These are phyloP conservation scores for Alliaria petiolata DNA, from an alignment of 345 rosid genomes.

Conservation along the genomic window DNA sequence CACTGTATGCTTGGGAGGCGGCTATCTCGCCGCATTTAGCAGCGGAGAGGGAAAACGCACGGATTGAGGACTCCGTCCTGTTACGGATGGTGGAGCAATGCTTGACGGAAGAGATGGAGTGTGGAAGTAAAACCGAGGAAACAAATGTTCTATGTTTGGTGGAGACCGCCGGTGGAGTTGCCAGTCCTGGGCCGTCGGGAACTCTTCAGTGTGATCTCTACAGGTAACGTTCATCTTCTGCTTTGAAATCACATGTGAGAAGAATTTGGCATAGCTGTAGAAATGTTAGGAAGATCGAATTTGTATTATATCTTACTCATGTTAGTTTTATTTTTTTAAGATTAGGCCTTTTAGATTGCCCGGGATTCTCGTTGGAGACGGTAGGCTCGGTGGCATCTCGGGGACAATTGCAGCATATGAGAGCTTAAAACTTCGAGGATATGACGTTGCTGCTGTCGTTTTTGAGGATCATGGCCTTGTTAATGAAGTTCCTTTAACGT, in stretches of 20 bases:
- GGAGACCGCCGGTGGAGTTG: conserved; percentile 97
- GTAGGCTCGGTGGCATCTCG: conserved; percentile 89
- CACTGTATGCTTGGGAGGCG: conserved; percentile 77
- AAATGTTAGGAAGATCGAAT: no score
- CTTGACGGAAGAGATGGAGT: conserved; percentile 40
- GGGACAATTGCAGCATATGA: conserved; percentile 95
- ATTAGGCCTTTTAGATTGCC: conserved; percentile 88
- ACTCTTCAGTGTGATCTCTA: conserved; percentile 91
- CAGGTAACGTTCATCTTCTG: conserved; percentile 38
- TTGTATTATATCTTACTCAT: background rate
- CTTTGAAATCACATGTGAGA: background rate
- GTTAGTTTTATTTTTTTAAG: background rate
- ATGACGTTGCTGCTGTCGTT: conserved; percentile 76
- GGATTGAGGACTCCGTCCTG: conserved; percentile 45
- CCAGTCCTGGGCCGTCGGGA: conserved; percentile 89
- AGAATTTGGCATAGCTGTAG: no score
- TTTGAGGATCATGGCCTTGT: conserved; percentile 87
- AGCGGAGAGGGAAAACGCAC: conserved; percentile 61
- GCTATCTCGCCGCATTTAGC: conserved; percentile 94
- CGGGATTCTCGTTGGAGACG: conserved; percentile 94
- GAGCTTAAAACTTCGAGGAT: conserved; percentile 73
- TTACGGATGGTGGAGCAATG: conserved; percentile 43
- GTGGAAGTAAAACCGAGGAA: conserved; percentile 19
- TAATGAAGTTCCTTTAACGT: conserved; percentile 63
- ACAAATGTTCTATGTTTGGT: conserved; percentile 53